A percentile compares a stretch with the other conserved stretches of the same genome.
Evolutionary conservation across 2,329 filamentous ascomycete species (phyloP).

Genomic region (Scedosporium apiospermum): DNA sequence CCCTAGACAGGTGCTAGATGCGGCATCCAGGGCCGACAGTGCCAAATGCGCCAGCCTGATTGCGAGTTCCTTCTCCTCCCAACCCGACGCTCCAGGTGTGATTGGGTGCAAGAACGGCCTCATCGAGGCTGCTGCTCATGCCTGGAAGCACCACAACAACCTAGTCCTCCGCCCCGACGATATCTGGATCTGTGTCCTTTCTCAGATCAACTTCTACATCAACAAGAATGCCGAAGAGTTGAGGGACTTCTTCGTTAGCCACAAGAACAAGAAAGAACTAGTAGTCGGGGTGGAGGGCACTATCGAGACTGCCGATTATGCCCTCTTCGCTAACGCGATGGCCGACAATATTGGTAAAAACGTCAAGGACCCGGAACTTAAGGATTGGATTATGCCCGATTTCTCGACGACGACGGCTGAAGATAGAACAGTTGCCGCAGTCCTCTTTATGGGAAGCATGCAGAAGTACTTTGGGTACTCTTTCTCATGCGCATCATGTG

Average conservation of each 20-base stretch:
- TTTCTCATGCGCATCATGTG: conserved; percentile 26
- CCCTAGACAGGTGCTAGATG: too few relatives aligned
- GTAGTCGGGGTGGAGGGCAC: conserved; percentile 8
- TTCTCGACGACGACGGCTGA: conserved; percentile 39
- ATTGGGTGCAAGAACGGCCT: conserved; percentile 23
- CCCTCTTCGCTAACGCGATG: conserved; percentile 25
- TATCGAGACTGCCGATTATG: conserved; percentile 9
- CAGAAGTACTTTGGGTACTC: conserved; percentile 36
- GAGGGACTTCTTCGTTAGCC: conserved; percentile 29
- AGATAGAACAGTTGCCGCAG: conserved; percentile 31
- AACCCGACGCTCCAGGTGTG: too few relatives aligned
- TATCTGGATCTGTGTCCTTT: conserved; percentile 41
- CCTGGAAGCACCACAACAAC: conserved; percentile 34
- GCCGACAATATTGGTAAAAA: conserved; percentile 27
- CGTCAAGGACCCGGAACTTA: conserved; percentile 28
- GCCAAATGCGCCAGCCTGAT: too few relatives aligned
- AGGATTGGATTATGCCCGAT: conserved; percentile 37
- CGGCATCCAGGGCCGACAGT: too few relatives aligned
- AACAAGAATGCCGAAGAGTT: conserved; percentile 36
- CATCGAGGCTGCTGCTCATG: conserved; percentile 24
- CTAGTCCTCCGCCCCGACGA: conserved; percentile 41
- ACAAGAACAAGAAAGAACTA: conserved; percentile 21
- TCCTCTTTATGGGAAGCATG: conserved; percentile 42
- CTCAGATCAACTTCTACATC: conserved; percentile 35
- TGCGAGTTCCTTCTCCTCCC: too few relatives aligned